Conservation (phyloP, 495 filamentous ascomycete species). For the Clavariopsis aquatica region DNA sequence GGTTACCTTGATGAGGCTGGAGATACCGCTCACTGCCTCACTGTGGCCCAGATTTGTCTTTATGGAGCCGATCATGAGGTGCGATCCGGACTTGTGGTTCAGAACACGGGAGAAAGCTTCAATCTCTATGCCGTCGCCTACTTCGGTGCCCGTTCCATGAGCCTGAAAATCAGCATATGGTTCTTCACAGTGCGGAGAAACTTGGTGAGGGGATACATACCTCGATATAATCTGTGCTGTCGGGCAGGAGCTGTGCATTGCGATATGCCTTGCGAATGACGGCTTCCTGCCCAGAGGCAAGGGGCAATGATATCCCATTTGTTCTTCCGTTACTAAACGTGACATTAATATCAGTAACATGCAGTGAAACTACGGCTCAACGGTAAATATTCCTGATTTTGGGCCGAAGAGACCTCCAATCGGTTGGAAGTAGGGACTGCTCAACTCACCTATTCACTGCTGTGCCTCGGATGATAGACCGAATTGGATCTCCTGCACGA, state of each 20-base stretch:
- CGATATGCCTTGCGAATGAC: background rate
- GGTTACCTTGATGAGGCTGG: slow-evolving; percentile 44
- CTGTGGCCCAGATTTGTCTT: slow-evolving; percentile 47
- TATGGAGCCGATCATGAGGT: slow-evolving; percentile 1
- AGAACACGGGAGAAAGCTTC: slow-evolving; percentile 55
- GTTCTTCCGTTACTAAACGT: background rate
- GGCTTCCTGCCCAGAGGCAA: background rate
- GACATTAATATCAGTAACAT: background rate
- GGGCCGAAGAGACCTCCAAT: too few species aligned
- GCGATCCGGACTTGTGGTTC: background rate
- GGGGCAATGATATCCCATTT: background rate
- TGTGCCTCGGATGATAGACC: slow-evolving; percentile 44
- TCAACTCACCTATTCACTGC: slow-evolving; percentile 35
- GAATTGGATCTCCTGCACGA: slow-evolving; percentile 49
- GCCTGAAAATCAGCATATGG: background rate
- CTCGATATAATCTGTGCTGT: background rate
- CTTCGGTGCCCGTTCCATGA: background rate
- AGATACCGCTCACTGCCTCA: slow-evolving; percentile 45
- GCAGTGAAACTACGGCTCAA: too few species aligned
- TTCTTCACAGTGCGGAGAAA: too few species aligned
- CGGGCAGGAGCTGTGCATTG: background rate
- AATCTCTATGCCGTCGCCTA: slow-evolving; percentile 59
- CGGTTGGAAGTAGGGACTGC: too few species aligned
- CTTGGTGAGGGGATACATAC: background rate
- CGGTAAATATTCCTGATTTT: too few species aligned